Evolutionary conservation across 2,329 filamentous ascomycete species (phyloP), one percentile per base, ranked within the genome.

Genomic region (Talaromyces sp.): DNA sequence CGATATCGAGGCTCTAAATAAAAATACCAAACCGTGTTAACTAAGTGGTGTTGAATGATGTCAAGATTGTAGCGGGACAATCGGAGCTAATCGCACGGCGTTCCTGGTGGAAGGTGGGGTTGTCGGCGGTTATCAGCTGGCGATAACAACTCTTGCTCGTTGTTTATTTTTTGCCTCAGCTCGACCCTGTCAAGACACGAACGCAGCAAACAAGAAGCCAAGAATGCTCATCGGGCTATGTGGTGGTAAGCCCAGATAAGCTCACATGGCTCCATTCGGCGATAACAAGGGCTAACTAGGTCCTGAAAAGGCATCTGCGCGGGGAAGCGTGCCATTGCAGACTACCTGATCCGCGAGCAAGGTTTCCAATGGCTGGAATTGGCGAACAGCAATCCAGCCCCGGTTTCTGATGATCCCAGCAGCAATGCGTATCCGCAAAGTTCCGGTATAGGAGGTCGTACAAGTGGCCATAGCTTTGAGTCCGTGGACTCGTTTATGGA

Each of bases 271-370:
- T 31, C 27, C 14, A 30, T 53, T n/a, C 18, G 31, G 27, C 23
- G 31, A 53, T 16, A 5, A 53, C 27, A 28, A 30, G 14, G 50
- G 54, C 52, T 56, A 56, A 69, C 65, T 70, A 62, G 70, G 57
- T 30, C 30, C 56, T 27, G 30, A 47, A 47, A 71, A 95, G 93
- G 91, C 71, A 94, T 97, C 70, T 98, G 93, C 79, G 88, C 94
- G 56, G 95, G 95, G 70, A 98, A 97, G 80, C 88, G 87, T 73
- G 91, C 92, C 9, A 91, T 98, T 66, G 92, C 92, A 62, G 86
- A 91, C 60, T 97, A 96, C 74, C 85, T 99, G 8, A 86, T 93
- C 66, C 85, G 92, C 65, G 86, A 93, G 66, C 90, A 97, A 76
- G 87, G 86, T 64, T 99, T 98, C 78, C 87, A 85, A 64, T 85